Base-by-base conservation (phyloP, 179 eudicot species). In the Beta corolliflora region DNA sequence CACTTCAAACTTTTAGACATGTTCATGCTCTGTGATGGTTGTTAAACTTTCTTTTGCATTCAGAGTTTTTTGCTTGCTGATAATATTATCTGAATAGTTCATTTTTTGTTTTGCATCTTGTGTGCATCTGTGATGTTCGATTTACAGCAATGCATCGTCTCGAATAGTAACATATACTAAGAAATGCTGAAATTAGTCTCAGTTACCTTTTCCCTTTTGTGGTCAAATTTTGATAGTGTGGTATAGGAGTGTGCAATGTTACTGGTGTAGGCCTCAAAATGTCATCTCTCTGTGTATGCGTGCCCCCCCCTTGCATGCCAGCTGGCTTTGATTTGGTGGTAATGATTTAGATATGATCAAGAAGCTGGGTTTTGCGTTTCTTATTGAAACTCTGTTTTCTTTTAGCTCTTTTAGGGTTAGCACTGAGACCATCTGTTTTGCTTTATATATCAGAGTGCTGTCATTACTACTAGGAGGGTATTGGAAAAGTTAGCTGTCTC, bases 401-500 rank as follows among this genome's bases (percentile, higher is more conserved):
- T 1, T 36, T 52, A 5, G 9, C 13, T 60, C 4, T 71, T 79
- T 53, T 23, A 46, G 5, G 44, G 73, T 55, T 75, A 58, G 44
- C 46, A 41, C n/a, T 81, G 73, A 71, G 19, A 61, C 67, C 19
- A 12, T 67, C 14, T 15, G 46, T 75, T 71, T 77, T 66, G 6
- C 10, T 12, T 71, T 74, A 60, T 82, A 53, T 88, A 44, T 79
- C 88, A 96, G 98, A 94, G 93, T 71, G 84, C 91, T 48, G 91
- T 93, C 85, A 84, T 91, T 60, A 96, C 98, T 3, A 96, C 97
- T 67, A 91, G 99, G 83, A 86, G 99, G 71, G 85, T 93, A 73
- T 88, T 96, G 88, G 98, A 96, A 90, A 92, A 97, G 81, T 85
- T 94, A 53, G 93, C 90, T 21, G 92, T 96, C 61, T 87, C 93